Conservation (phyloP, 805 yeast genomes). For the Candida oleophila region DNA sequence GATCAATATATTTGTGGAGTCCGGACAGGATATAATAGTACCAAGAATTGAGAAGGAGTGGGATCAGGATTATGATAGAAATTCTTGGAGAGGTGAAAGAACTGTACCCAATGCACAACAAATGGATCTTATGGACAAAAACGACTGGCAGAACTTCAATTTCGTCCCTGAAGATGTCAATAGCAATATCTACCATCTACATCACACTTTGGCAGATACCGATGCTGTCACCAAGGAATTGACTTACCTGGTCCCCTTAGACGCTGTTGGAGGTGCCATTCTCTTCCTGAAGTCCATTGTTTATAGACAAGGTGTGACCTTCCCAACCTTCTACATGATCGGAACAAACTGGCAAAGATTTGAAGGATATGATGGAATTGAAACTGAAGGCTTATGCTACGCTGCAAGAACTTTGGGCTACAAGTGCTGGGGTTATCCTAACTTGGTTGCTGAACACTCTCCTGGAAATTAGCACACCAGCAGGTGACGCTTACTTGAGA, state of each 20-base stretch:
- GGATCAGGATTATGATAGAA: constrained; percentile 34
- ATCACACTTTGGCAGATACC: constrained; percentile 9
- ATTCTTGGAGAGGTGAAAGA: constrained; percentile 41
- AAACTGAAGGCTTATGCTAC: constrained; percentile 54
- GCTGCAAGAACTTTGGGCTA: constrained; percentile 45
- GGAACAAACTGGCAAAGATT: constrained; percentile 47
- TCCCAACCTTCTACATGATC: constrained; percentile 45
- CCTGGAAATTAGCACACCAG: constrained; percentile 2
- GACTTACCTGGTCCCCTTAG: constrained; percentile 26
- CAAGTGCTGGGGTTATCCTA: constrained; percentile 51
- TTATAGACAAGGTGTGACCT: constrained; percentile 45
- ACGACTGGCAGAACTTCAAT: constrained; percentile 29
- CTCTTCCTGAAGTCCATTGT: constrained; percentile 43
- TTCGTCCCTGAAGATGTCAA: constrained; percentile 33
- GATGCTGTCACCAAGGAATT: constrained; percentile 8
- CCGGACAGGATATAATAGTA: constrained; percentile 34
- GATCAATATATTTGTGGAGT: constrained; percentile 23
- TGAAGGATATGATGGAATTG: constrained; percentile 56
- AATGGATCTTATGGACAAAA: constrained; percentile 22
- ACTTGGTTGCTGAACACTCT: constrained; percentile 40
- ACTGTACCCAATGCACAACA: constrained; percentile 29
- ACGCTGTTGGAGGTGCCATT: constrained; percentile 55
- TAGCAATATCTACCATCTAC: constrained; percentile 29
- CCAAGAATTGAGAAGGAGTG: constrained; percentile 31
- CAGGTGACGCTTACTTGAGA: too few relatives aligned